Base-by-base conservation (phyloP, 2,329 filamentous ascomycete species). In the Calonectria pseudoreteaudii region DNA sequence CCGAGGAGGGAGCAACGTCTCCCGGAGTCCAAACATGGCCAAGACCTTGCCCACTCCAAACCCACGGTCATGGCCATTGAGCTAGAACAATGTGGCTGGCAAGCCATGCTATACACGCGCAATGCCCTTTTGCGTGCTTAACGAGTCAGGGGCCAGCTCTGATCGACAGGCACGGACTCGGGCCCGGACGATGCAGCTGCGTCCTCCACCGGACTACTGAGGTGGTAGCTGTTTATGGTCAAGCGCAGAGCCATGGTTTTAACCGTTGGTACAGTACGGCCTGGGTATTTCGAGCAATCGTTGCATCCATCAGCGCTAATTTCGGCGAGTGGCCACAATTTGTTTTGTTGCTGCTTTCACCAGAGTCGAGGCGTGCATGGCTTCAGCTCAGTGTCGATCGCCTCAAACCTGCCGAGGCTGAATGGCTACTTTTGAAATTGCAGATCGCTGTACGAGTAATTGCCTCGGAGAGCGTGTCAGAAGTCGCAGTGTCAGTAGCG, bases 121-220 rank as follows among this genome's bases (percentile, higher is more conserved):
- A 44, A 34, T 49, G n/a, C 38, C 28, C 52, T 31, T 34, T 62
- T 50, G 62, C 58, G 36, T 26, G 41, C 30, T 16, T 30, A 68
- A 65, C 76, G 78, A 80, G 78, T 80, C 77, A 80, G 72, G 77
- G 68, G 72, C 71, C 66, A 67, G 58, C 73, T 70, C 38, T 77
- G 78, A 80, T 80, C 76, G 76, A 71, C 75, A 80, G 78, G 78
- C 78, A 80, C 78, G 74, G 76, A 77, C 77, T 76, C 60, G 70
- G 68, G 64, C 53, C 77, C 66, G 56, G 73, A 62, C 56, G 34
- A 38, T 62, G 56, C 34, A 62, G 56, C 56, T 62, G 56, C 56
- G 23, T 20, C 56, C 56, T 28, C 68, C 72, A 53, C 16, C 71
- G 62, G 70, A 68, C 50, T 70, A 73, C 47, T 70, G 44, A 31